These are phyloP conservation scores for Lolium perenne DNA, from an alignment of 176 grass and related monocot species.

Conservation along the genomic window DNA sequence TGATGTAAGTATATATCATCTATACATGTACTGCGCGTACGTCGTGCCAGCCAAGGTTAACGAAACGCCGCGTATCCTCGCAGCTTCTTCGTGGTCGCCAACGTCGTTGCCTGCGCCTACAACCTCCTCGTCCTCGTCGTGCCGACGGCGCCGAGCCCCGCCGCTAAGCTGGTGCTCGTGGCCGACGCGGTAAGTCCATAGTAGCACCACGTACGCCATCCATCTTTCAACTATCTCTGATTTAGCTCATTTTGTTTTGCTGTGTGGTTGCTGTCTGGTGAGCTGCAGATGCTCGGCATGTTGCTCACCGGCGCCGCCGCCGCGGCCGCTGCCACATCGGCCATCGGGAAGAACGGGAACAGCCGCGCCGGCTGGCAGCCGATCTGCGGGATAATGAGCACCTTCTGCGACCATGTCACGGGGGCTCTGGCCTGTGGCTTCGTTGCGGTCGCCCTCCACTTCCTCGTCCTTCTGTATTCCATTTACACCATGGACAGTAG, in stretches of 20 bases:
- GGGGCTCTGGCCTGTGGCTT: conserved; percentile 60
- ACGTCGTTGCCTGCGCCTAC: conserved; percentile 59
- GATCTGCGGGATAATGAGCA: conserved; percentile 56
- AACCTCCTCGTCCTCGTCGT: conserved; percentile 48
- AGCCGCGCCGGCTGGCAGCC: conserved; percentile 65
- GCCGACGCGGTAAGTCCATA: conserved; percentile 50
- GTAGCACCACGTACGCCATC: neutral
- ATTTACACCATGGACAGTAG: conserved; percentile 45
- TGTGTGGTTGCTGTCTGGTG: neutral
- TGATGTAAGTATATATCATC: conserved; percentile 44
- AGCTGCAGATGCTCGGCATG: conserved; percentile 62
- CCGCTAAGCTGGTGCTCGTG: conserved; percentile 57
- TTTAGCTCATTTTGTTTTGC: neutral
- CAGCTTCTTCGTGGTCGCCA: conserved; percentile 77
- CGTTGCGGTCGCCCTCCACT: conserved; percentile 43
- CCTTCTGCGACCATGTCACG: conserved; percentile 67
- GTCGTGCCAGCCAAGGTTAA: neutral
- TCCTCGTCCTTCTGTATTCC: conserved; percentile 43
- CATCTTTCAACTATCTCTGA: neutral
- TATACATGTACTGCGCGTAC: neutral
- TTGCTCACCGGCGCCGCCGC: conserved; percentile 59
- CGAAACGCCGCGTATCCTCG: neutral
- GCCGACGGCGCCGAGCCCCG: conserved; percentile 44
- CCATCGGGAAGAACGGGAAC: conserved; percentile 77
- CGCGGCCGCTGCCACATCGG: conserved; percentile 52